Conservation (phyloP, 176 grass and related monocot species). For the Oryza coarctata region DNA sequence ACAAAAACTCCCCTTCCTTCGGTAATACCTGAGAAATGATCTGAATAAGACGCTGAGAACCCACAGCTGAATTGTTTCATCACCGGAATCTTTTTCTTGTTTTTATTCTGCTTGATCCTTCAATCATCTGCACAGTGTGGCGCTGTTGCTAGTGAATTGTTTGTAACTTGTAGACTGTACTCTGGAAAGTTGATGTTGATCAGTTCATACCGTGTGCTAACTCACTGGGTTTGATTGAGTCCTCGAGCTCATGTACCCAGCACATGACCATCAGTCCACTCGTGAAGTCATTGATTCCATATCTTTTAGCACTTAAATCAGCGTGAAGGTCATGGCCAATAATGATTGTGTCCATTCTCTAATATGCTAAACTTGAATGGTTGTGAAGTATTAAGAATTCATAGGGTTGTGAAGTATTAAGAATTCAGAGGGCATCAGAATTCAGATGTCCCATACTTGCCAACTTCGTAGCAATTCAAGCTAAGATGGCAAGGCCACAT, state of each 20-base stretch:
- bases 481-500: too few relatives aligned
- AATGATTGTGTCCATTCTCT: background rate
- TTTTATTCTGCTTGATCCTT: slow-evolving; percentile 20
- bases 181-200: slow-evolving; percentile 8
- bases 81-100: background rate
- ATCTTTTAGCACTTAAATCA: background rate
- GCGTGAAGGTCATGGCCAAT: background rate
- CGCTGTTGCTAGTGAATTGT: slow-evolving; percentile 13
- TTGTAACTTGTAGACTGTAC: background rate
- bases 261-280: background rate
- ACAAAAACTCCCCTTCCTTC: background rate
- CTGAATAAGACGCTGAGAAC: slow-evolving; percentile 44
- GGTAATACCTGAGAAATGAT: slow-evolving; percentile 23
- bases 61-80: slow-evolving; percentile 2
- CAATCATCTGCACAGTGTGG: background rate
- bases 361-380: background rate
- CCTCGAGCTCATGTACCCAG: background rate
- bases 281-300: background rate
- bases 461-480: too few relatives aligned
- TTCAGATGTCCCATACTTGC: too few relatives aligned
- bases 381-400: background rate
- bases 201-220: background rate
- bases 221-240: background rate
- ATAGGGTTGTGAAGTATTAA: too few relatives aligned
- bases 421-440: background rate